Evolutionary conservation across 768 basidiomycete genomes (phyloP), one percentile per base, ranked within the genome.

Genomic region (Phlegmacium glaucopus): DNA sequence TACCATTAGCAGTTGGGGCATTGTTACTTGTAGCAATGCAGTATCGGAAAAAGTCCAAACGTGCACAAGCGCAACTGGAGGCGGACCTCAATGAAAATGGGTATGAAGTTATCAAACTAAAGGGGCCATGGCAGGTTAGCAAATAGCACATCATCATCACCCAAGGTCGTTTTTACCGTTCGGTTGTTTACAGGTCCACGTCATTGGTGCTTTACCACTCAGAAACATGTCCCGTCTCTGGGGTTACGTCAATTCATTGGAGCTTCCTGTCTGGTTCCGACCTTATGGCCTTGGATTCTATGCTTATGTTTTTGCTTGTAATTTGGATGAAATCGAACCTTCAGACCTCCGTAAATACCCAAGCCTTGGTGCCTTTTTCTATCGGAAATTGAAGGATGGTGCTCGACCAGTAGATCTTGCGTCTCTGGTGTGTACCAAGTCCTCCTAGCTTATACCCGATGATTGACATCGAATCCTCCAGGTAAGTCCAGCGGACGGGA

Each of bases 401-500:
- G 82, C 66, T 28, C 77, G 96, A 16, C 92, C 93, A 4, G 84
- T 95, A 15, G 90, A 81, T 25, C 70, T 81, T 25, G 82, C 87
- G 13, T 68, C 79, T 3, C 77, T 96, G 50, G 94, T 91, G 51
- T 51, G 79, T 67, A 1, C 27, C 3, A 40, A 42, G 9, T 9
- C 18, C 27, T 28, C 10, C 10, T 4, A 2, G 4, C 16, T 17
- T 15, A 32, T 30, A 22, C 29, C 16, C 16, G 41, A 28, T 30
- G 54, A 15, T 50, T 3, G 15, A 47, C 22, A 17, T 11, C 46
- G 8, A 45, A 32, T 29, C 43, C 37, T 36, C 6, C 57, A 90
- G 87, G 87, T 95, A 50, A 93, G 90, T 52, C 96, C 96, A 1
- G 94, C 96, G 1, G 96, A 99, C 56, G 96, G 96, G 3, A 86